Base-by-base conservation (phyloP, 805 yeast genomes). In the Candida argentea region DNA sequence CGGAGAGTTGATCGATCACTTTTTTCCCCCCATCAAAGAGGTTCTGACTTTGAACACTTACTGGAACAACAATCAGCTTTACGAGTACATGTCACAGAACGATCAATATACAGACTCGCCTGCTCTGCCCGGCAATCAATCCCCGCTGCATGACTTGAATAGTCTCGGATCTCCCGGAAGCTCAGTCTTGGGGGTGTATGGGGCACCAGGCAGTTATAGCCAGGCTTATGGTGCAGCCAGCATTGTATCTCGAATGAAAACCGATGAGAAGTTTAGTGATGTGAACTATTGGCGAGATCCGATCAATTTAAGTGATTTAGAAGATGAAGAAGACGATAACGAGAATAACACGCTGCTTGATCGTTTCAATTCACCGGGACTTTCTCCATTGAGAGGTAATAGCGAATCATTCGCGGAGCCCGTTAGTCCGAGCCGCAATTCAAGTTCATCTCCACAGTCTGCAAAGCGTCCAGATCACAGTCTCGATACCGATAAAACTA, bases 1-100 rank as follows among this genome's bases (percentile, higher is more conserved):
- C 45, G 83, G 91, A 25, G 97, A 91, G 50, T 65, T 91, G 30
- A 96, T 91, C 8, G 98, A 91, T 54, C 97, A 91, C 52, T 87
- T 87, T 52, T 91, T 91, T 67, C 98, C 98, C 6, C 95, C 96
- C 0, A 48, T 61, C 18, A 46, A 42, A 27, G 48, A 46, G 31
- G 55, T 59, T 20, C 43, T 46, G n/a, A 44, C 46, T 10, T 44
- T 50, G 34, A 48, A 49, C 25, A 29, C 52, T 7, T 43, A 48
- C 32, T 57, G 61, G 61, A 53, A 58, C 32, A 47, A 55, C 30
- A 35, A 44, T 23, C 65, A 58, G 37, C 50, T 53, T 28, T 40
- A 50, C 33, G 50, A 55, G 30, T 58, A 55, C 33, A 54, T 58
- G 34, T 36, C 35, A 22, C 29, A 33, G 24, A 45, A 44, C 29